phyloP scores from a whole-genome alignment of 805 yeast species.

The Ogataea naganishii region DNA sequence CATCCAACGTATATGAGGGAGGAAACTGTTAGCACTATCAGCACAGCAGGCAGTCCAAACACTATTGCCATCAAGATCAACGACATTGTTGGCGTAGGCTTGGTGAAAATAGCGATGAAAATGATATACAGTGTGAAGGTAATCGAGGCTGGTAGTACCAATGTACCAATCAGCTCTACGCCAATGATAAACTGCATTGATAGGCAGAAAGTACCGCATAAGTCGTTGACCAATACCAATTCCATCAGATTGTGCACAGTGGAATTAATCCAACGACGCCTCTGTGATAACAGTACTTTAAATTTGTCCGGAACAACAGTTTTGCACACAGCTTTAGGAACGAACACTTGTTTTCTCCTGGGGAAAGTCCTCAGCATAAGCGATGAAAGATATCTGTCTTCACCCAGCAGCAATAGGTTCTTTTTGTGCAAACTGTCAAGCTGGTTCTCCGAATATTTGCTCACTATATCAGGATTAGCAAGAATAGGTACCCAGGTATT shows the following conservation, averaged over 20 bases:
- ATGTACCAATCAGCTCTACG: constrained; percentile 78
- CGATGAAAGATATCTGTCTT: constrained; percentile 79
- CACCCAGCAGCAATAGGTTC: constrained; percentile 79
- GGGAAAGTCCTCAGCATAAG: constrained; percentile 87
- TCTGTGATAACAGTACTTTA: constrained; percentile 73
- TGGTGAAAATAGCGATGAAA: constrained; percentile 56
- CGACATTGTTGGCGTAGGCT: constrained; percentile 72
- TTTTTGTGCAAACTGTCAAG: constrained; percentile 79
- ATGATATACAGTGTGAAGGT: constrained; percentile 75
- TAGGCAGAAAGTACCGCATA: constrained; percentile 91
- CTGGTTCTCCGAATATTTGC: constrained; percentile 80
- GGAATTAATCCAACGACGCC: constrained; percentile 96
- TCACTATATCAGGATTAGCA: constrained; percentile 90
- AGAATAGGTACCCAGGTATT: constrained; percentile 90
- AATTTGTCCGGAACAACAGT: constrained; percentile 84
- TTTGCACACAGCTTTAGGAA: constrained; percentile 87
- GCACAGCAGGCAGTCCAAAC: constrained; percentile 77
- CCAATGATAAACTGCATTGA: constrained; percentile 90
- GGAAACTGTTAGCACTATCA: constrained; percentile 76
- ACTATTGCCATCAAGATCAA: constrained; percentile 68
- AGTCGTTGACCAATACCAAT: constrained; percentile 70
- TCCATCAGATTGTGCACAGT: constrained; percentile 91
- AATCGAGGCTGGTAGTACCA: constrained; percentile 85
- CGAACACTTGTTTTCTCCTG: constrained; percentile 75
- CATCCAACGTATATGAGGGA: constrained; percentile 64